Conservation (phyloP, 805 yeast species). For the Teunomyces pallodes region DNA sequence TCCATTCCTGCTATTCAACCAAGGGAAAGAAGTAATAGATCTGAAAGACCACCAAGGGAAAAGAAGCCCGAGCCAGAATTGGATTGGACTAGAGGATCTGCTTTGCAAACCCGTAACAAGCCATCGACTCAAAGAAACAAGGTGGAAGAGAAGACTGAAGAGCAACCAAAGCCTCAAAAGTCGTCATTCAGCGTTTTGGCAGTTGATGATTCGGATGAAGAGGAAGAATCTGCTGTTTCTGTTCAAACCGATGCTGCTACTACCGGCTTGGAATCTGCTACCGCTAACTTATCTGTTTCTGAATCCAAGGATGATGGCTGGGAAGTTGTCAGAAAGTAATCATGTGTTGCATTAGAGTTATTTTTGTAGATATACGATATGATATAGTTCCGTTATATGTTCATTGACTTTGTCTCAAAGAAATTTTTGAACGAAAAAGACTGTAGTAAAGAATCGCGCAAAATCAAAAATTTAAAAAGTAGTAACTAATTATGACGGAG, state of each 20-base stretch:
- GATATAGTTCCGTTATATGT: constrained; percentile 5
- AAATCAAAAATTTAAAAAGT: not conserved
- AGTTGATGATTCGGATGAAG: constrained; percentile 47
- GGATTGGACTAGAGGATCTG: constrained; percentile 40
- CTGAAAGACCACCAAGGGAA: constrained; percentile 23
- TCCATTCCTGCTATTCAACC: constrained; percentile 27
- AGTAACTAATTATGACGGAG: not conserved
- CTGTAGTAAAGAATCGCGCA: not conserved
- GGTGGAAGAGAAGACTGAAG: constrained; percentile 19
- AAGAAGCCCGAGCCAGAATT: constrained; percentile 28
- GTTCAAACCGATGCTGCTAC: constrained; percentile 14
- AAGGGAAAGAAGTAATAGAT: constrained; percentile 33
- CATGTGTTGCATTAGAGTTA: not conserved
- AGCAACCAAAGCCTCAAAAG: constrained; percentile 38
- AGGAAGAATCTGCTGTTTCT: constrained; percentile 8
- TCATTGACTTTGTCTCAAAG: constrained; percentile 4
- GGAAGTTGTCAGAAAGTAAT: constrained; percentile 45
- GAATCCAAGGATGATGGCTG: constrained; percentile 38
- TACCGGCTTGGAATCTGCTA: constrained; percentile 33
- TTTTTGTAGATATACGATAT: constrained; percentile 3
- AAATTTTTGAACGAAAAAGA: not conserved
- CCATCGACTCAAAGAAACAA: constrained; percentile 5
- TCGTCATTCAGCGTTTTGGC: constrained; percentile 49
- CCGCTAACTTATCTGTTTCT: constrained; percentile 37
- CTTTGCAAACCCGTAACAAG: constrained; percentile 20